Base-by-base conservation (phyloP, 352 stramenopile species). In the Hyaloperonospora arabidopsidis region DNA sequence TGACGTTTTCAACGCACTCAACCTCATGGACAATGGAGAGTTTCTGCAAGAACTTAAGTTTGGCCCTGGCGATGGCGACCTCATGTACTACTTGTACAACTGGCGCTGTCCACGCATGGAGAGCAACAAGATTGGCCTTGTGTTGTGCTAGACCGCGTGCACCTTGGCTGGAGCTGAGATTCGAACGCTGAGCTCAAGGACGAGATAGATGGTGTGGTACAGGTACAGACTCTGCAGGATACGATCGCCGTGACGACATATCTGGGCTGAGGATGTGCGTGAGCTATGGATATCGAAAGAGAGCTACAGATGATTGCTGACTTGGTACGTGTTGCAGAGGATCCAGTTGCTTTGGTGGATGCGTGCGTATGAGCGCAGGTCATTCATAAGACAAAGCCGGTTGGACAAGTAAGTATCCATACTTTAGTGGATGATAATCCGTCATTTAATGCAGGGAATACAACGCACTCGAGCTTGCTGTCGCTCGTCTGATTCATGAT, bases 51-150 rank as follows among this genome's bases (percentile, higher is more conserved):
- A 75, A 35, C 68, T 86, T 41, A 83, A 85, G 54, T 86, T 88
- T 23, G 70, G 71, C 38, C 54, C 79, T 7, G 77, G 77, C 34
- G 61, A 74, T 34, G 77, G 77, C 35, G 73, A 88, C 23, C 63
- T 88, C 12, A 70, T 75, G 72, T 88, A 88, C 65, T 88, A 88
- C 55, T 50, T 88, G 57, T 88, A 84, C 72, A 88, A 88, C 61
- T 88, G 77, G 77, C 73, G 74, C 45, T 88, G 77, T 53, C 72
- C 74, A 22, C 73, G 74, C 1, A 86, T 87, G 74, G 49, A 65
- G 7, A 56, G 54, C 34, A 34, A 68, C 34, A 72, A 73, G 35
- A 44, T 63, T 32, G 77, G 77, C 25, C 76, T 86, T 44, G 72
- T 86, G 28, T 54, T 87, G 29, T 79, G 72, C 54, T 84, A 84